A percentile compares a stretch with the other conserved stretches of the same genome.
Evolutionary conservation across 2,329 filamentous ascomycete genomes (phyloP).

Genomic region (Calycina marina): DNA sequence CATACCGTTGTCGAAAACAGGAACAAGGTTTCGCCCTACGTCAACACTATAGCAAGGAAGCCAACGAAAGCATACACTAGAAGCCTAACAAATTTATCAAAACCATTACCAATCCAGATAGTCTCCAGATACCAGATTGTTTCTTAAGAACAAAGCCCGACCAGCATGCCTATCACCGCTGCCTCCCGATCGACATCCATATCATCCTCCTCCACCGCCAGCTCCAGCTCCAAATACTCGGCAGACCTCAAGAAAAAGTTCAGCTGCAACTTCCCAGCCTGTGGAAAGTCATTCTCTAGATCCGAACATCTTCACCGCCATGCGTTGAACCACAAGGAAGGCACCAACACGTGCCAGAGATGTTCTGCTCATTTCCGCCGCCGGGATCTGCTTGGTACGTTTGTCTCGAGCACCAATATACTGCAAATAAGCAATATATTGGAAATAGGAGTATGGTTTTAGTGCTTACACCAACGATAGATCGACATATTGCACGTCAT

Average conservation of each 20-base stretch:
- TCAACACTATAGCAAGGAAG: too few species aligned
- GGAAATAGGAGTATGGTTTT: neutral
- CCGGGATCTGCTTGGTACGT: slow-evolving; percentile 37
- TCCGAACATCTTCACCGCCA: slow-evolving; percentile 37
- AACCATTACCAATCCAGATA: too few species aligned
- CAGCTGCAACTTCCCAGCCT: slow-evolving; percentile 26
- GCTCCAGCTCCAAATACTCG: slow-evolving; percentile 11
- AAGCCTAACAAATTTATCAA: too few species aligned
- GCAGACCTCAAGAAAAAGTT: slow-evolving; percentile 22
- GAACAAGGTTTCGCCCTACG: too few species aligned
- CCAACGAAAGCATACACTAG: too few species aligned
- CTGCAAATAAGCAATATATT: too few species aligned
- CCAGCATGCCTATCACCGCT: too few species aligned
- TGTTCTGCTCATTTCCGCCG: slow-evolving; percentile 41
- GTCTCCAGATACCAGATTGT: too few species aligned
- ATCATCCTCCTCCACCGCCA: slow-evolving; percentile 15
- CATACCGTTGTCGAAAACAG: too few species aligned
- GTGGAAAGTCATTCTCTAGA: slow-evolving; percentile 32
- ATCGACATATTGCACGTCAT: slow-evolving; percentile 33
- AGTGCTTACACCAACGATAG: slow-evolving; percentile 19
- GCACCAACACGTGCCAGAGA: slow-evolving; percentile 35
- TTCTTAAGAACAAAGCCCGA: too few species aligned
- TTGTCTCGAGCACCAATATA: too few species aligned
- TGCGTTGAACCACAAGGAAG: slow-evolving; percentile 33
- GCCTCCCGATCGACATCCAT: slow-evolving; percentile 17